Evolutionary conservation across 176 grass and related monocot genomes (phyloP).

Genomic region (Carex myosuroides): DNA sequence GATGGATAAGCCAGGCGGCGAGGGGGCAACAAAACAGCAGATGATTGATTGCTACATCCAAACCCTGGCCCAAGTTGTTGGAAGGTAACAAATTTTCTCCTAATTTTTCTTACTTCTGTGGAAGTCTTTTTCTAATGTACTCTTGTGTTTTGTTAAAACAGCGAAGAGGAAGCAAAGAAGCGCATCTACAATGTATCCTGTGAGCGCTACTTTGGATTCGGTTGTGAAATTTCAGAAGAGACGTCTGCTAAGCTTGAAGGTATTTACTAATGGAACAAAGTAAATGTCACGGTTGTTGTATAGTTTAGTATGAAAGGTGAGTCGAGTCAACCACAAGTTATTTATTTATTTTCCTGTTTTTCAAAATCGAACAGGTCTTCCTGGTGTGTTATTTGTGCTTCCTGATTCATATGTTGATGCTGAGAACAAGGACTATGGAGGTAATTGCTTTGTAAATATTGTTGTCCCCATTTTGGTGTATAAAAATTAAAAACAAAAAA

Average conservation of each 20-base stretch:
- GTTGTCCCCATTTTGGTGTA: background rate
- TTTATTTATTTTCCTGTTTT: background rate
- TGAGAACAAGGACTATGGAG: conserved; percentile 94
- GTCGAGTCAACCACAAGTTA: background rate
- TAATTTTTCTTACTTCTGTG: background rate
- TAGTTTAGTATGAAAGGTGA: background rate
- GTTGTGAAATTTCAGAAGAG: conserved; percentile 87
- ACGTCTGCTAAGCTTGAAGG: conserved; percentile 92
- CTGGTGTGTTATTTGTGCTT: conserved; percentile 90
- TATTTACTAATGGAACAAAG: background rate
- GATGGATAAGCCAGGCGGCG: conserved; percentile 91
- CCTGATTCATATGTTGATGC: conserved; percentile 99
- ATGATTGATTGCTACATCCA: conserved; percentile 97
- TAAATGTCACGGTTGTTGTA: background rate
- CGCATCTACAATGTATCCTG: conserved; percentile 96
- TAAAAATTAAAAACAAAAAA: background rate
- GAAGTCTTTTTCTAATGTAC: background rate
- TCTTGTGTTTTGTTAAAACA: conserved; percentile 18
- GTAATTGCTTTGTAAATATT: conserved; percentile 34
- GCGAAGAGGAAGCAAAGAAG: conserved; percentile 92
- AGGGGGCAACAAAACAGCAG: conserved; percentile 79
- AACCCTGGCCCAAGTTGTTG: conserved; percentile 83
- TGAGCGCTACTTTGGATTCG: conserved; percentile 90
- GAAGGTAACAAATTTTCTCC: conserved; percentile 41
- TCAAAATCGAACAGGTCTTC: conserved; percentile 45